Evolutionary conservation across 352 stramenopile species (phyloP), one percentile per base, ranked within the genome.

Genomic region (Globisporangium emineosum): DNA sequence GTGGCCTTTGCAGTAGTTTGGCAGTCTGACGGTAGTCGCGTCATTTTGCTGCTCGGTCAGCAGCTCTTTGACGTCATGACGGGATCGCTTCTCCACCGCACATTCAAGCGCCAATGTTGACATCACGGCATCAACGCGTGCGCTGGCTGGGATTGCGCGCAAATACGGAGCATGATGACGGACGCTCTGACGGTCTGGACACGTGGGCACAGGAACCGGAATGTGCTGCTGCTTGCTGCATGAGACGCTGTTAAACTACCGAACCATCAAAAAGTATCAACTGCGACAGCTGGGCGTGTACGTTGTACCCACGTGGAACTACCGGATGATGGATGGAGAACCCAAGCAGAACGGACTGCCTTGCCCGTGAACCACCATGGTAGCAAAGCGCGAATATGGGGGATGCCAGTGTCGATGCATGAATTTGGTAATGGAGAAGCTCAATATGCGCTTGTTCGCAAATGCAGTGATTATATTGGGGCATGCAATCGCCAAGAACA

Each of bases 61-160:
- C 30, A 30, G 32, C 57, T 50, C 25, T 23, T 42, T 32, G 56
- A 62, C 56, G 56, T 62, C 56, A 62, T 35, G 29, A n/a, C n/a
- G 29, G 25, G 8, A 12, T 53, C 13, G 30, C 13, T 40, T 42
- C 56, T 42, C 40, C 37, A 25, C 56, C 40, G 21, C 40, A 62
- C 56, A 12, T 62, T 62, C 56, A 49, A 53, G 25, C 56, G 13
- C 3, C 25, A n/a, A 19, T 30, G 55, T 42, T 57, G 50, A 40
- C 35, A 40, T 61, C 21, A 60, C 32, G 32, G 15, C 23, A 35
- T 35, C 32, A 62, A 62, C 13, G 40, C 42, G 23, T 19, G 40
- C 23, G 30, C 42, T 50, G 25, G 30, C 42, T 50, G 25, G 6
- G 19, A 62, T 52, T 62, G 40, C 56, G 56, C 45, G 56, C 19